Evolutionary conservation across 176 grass and related monocot species (phyloP).

Genomic region (Hordeum vulgare): MorexV3_pseudomolecules_assembly NC_058520.1:214402026-214402525

Average conservation of each 20-base stretch:
- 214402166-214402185: neutral
- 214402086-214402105: neutral
- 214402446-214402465: conserved; percentile 21
- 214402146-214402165: neutral
- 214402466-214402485: neutral
- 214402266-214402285: neutral
- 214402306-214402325: conserved; percentile 13
- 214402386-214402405: neutral
- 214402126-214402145: neutral
- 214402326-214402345: neutral
- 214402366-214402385: neutral
- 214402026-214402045: conserved; percentile 35
- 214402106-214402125: neutral
- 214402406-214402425: neutral
- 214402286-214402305: neutral
- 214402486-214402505: neutral
- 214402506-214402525: neutral
- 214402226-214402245: too few relatives aligned
- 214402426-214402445: neutral
- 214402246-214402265: too few relatives aligned
- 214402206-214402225: too few relatives aligned
- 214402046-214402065: conserved; percentile 21
- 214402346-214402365: neutral
- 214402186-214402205: neutral
- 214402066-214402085: neutral